phyloP scores from a whole-genome alignment of 768 basidiomycete genomes.

The Phylloporus arenicola region DNA sequence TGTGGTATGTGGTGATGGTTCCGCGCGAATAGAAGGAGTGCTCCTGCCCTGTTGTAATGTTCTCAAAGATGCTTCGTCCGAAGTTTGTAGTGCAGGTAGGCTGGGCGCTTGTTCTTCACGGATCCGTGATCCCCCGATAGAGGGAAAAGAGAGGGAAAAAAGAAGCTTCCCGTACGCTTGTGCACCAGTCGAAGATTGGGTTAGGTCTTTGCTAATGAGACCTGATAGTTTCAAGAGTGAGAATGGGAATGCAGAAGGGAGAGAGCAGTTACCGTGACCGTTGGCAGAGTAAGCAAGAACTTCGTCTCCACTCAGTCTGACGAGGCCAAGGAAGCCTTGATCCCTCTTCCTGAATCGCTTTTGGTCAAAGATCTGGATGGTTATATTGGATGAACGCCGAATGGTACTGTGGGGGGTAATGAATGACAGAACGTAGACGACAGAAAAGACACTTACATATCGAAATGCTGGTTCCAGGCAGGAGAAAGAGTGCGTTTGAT shows the following conservation, averaged over 20 bases:
- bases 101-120: conserved; percentile 13
- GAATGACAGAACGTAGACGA: background rate
- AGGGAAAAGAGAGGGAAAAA: conserved; percentile 50
- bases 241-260: background rate
- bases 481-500: conserved; percentile 65
- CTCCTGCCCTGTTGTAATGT: conserved; percentile 19
- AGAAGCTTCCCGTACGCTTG: conserved; percentile 81
- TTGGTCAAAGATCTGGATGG: conserved; percentile 88
- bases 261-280: conserved; percentile 36
- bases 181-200: conserved; percentile 20
- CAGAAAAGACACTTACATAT: conserved; percentile 53
- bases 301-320: conserved; percentile 51
- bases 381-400: conserved; percentile 67
- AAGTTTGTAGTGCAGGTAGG: conserved; percentile 13
- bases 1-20: conserved; percentile 15
- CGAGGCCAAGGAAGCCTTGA: conserved; percentile 67
- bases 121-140: conserved; percentile 19
- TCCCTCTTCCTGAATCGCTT: conserved; percentile 83
- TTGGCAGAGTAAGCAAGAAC: conserved; percentile 45
- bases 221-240: conserved; percentile 34
- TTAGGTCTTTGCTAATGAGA: conserved; percentile 62
- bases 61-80: conserved; percentile 9
- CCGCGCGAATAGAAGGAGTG: conserved; percentile 18
- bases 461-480: conserved; percentile 82
- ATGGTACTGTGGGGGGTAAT: conserved; percentile 45